Base-by-base conservation (phyloP, 2,329 filamentous ascomycete species). In the Didymella keratinophila region DNA sequence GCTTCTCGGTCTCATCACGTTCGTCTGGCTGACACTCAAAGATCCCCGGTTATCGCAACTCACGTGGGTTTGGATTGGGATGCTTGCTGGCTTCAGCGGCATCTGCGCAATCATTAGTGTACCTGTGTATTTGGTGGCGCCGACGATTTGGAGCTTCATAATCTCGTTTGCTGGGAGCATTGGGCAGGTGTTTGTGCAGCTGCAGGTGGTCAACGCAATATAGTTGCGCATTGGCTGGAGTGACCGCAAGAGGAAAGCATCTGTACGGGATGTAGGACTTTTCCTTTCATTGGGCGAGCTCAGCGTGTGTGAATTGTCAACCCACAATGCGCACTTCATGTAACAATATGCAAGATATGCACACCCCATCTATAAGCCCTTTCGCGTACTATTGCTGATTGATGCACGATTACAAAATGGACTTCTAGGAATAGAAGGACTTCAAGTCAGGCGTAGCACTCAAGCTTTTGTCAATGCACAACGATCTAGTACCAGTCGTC, bases 171-270 rank as follows among this genome's bases (percentile, higher is more conserved):
- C 21, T 39, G 46, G 46, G 8, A 34, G 25, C 2, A 16, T 41
- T 50, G 34, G 16, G 4, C 47, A 50, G n/a, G 28, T 18, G n/a
- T 11, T 47, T 47, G 30, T 47, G 36, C 36, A 41, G 18, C 6
- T 41, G 47, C 34, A 50, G n/a, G n/a, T 50, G 12, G 18, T 50
- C 4, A 41, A 23, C 18, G 34, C 47, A 2, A 50, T 50, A 41
- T 41, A 39, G n/a, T 2, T 16, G 5, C 32, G 27, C n/a, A n/a
- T 7, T 11, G 3, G 12, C 14, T 32, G 21, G 12, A 30, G 16
- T 14, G 20, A 18, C 4, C 4, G 37, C 20, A 14, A 41, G 18
- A 2, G 7, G 18, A 14, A 6, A 41, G 8, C 11, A 9, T 41
- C 9, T 41, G 37, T 11, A 3, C 6, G n/a, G 18, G 12, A 14